These are phyloP conservation scores for Hypocreales sp. DNA, from an alignment of 2,329 filamentous ascomycete genomes.

Conservation along the genomic window DNA sequence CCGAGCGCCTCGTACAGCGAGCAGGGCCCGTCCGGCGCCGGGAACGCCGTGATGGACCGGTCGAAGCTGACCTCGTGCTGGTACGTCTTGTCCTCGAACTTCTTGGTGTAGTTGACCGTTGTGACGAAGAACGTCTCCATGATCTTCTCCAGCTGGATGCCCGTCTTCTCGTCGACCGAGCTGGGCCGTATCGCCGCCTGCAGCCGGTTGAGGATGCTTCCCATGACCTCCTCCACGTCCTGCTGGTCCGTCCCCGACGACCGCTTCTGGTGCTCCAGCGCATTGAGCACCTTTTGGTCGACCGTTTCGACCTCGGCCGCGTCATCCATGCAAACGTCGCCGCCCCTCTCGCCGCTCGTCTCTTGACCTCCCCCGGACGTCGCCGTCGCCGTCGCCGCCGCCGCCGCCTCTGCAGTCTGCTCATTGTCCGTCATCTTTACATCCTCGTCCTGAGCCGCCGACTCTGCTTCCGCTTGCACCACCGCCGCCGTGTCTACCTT, in stretches of 20 bases:
- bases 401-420: background rate
- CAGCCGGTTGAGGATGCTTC: slow-evolving; percentile 80
- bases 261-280: slow-evolving; percentile 28
- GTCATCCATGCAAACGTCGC: slow-evolving; percentile 15
- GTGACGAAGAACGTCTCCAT: slow-evolving; percentile 55
- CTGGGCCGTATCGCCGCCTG: slow-evolving; percentile 70
- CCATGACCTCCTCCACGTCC: slow-evolving; percentile 92
- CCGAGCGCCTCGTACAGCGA: slow-evolving; percentile 77
- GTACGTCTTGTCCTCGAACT: slow-evolving; percentile 26
- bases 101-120: slow-evolving; percentile 43
- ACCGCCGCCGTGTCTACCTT: slow-evolving; percentile 11
- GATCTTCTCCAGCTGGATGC: slow-evolving; percentile 68
- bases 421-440: slow-evolving; percentile 1
- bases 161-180: slow-evolving; percentile 42
- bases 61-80: slow-evolving; percentile 39
- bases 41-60: slow-evolving; percentile 44
- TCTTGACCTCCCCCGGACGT: background rate
- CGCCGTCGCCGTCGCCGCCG: slow-evolving; percentile 5
- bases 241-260: slow-evolving; percentile 56
- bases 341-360: slow-evolving; percentile 1
- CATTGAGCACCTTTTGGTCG: slow-evolving; percentile 29
- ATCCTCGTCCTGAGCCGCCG: slow-evolving; percentile 3
- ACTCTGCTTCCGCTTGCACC: slow-evolving; percentile 7
- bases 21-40: slow-evolving; percentile 29
- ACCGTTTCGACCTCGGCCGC: slow-evolving; percentile 19